Conservation (phyloP, 441 rosid species). For the Hura crepitans region DNA sequence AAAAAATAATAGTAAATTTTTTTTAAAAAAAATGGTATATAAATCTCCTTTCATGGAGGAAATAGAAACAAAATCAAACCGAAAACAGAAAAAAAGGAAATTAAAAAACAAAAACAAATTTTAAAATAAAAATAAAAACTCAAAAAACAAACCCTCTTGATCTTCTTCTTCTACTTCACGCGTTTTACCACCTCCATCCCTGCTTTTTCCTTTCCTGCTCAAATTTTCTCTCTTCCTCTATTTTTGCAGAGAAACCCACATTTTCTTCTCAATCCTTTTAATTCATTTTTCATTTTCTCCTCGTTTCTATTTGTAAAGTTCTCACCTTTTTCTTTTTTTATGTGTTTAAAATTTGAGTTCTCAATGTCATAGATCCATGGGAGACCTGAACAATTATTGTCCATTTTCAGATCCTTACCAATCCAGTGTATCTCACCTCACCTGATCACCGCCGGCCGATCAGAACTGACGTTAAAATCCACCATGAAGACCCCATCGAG, state of each 20-base stretch:
- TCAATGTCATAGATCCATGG: constrained; percentile 40
- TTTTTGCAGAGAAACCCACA: not conserved
- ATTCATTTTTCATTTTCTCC: not conserved
- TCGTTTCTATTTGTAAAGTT: not conserved
- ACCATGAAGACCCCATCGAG: constrained; percentile 46
- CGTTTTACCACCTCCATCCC: constrained; percentile 14
- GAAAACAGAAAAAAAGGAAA: not conserved
- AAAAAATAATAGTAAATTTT: not conserved
- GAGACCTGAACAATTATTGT: not conserved
- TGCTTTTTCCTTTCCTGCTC: not conserved
- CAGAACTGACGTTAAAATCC: not conserved
- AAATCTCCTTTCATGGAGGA: no score
- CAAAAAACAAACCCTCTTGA: constrained; percentile 3
- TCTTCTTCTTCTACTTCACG: constrained; percentile 1
- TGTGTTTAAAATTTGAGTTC: not conserved
- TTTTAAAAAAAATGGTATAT: no score
- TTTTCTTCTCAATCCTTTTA: not conserved
- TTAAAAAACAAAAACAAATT: not conserved
- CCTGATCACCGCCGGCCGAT: constrained; percentile 16
- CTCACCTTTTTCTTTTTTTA: not conserved
- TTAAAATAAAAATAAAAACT: not conserved
- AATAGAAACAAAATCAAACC: not conserved
- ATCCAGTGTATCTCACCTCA: not conserved
- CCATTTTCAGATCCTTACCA: constrained; percentile 25
- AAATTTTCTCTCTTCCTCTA: not conserved